These are phyloP conservation scores for Penicillium polonicum DNA, from an alignment of 2,329 filamentous ascomycete species.

Conservation along the genomic window DNA sequence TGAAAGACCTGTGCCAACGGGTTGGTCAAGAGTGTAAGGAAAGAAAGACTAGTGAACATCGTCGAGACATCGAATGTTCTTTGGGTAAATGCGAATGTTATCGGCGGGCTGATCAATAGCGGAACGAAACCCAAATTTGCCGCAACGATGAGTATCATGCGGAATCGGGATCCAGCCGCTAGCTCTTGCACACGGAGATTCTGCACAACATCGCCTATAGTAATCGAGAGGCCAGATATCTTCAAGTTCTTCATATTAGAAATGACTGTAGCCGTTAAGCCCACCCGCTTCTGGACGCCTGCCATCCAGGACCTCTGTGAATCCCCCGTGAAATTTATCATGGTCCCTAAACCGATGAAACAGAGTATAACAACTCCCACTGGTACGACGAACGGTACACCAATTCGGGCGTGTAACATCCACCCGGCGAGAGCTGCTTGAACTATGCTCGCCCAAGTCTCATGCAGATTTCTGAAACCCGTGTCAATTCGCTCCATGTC, in stretches of 20 bases:
- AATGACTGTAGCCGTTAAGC: neutral
- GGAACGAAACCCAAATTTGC: neutral
- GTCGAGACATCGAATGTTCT: neutral
- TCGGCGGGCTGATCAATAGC: neutral
- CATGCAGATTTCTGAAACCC: neutral
- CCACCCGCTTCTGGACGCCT: neutral
- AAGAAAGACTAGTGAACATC: neutral
- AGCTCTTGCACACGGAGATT: neutral
- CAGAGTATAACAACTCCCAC: neutral
- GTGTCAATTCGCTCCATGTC: neutral
- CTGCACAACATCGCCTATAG: neutral
- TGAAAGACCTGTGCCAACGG: neutral
- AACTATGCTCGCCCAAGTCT: neutral
- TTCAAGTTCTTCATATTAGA: neutral
- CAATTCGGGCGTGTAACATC: neutral
- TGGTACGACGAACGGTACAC: neutral
- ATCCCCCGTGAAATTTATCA: neutral
- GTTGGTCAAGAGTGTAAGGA: neutral
- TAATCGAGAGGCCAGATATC: neutral
- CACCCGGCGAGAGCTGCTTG: neutral
- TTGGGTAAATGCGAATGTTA: neutral
- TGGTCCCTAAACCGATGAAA: neutral
- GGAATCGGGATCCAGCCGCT: neutral
- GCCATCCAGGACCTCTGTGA: neutral
- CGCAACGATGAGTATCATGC: neutral